Evolutionary conservation across 352 stramenopile genomes (phyloP).

Genomic region (Paralagenidium karlingii): DNA sequence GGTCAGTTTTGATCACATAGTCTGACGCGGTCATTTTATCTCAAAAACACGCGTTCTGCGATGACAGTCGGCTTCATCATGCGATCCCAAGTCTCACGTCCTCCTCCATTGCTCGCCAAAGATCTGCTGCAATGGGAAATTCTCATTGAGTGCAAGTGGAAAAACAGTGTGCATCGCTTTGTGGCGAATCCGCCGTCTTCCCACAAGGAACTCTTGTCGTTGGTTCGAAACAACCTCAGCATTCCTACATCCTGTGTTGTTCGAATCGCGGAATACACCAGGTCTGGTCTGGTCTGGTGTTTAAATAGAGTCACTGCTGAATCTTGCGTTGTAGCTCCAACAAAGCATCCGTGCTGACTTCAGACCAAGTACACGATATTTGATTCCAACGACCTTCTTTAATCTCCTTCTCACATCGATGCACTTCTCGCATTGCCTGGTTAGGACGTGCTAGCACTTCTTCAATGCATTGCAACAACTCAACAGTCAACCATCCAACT

Average conservation of each 20-base stretch:
- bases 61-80: slow-evolving; percentile 4
- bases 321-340: slow-evolving; percentile 4
- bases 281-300: neutral
- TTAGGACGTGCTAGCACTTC: no score
- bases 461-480: no score
- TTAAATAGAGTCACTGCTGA: neutral
- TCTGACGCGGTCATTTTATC: neutral
- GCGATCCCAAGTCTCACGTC: no score
- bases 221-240: slow-evolving; percentile 27
- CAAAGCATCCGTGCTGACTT: neutral
- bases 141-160: slow-evolving; percentile 59
- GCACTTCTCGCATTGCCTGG: no score
- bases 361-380: slow-evolving; percentile 1
- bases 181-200: slow-evolving; percentile 12
- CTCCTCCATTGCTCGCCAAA: no score
- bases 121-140: slow-evolving; percentile 12
- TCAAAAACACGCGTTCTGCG: neutral
- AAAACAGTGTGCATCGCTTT: slow-evolving; percentile 28
- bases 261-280: slow-evolving; percentile 9
- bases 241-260: slow-evolving; percentile 2
- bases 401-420: neutral
- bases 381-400: slow-evolving; percentile 4
- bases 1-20: neutral
- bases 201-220: slow-evolving; percentile 14
- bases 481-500: no score